Conservation (phyloP, 352 stramenopile genomes). For the Phytophthora kernoviae region DNA sequence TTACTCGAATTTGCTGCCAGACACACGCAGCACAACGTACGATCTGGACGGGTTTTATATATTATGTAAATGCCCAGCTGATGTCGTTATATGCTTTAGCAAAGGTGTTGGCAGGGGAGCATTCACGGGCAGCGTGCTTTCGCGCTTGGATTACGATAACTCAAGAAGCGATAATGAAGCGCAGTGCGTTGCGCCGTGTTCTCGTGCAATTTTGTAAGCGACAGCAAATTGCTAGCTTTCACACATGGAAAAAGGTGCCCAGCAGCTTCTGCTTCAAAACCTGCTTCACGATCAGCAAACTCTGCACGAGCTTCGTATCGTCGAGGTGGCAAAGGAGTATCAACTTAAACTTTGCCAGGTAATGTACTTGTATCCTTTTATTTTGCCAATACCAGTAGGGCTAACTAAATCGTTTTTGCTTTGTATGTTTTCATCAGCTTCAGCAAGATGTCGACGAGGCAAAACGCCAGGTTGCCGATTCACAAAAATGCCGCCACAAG, state of each 20-base stretch:
- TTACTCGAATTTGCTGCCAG: constrained; percentile 32
- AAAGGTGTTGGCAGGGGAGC: constrained; percentile 25
- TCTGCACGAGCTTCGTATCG: constrained; percentile 33
- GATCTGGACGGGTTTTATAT: constrained; percentile 1
- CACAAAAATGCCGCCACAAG: constrained; percentile 47
- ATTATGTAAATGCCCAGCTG: background rate
- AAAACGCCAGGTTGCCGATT: constrained; percentile 33
- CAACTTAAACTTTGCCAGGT: constrained; percentile 52
- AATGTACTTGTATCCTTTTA: background rate
- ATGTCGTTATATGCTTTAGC: constrained; percentile 21
- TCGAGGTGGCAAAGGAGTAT: constrained; percentile 40
- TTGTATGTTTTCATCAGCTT: constrained; percentile 24
- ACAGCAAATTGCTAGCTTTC: constrained; percentile 16
- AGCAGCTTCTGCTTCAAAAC: constrained; percentile 4
- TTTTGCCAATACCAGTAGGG: background rate
- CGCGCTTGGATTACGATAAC: constrained; percentile 29
- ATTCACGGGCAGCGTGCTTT: constrained; percentile 33
- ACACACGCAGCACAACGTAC: constrained; percentile 25
- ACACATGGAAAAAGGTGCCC: constrained; percentile 20
- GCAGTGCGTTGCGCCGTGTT: constrained; percentile 6
- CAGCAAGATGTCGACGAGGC: constrained; percentile 47
- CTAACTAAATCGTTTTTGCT: constrained; percentile 3
- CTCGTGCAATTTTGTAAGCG: constrained; percentile 22
- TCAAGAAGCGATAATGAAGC: constrained; percentile 2
- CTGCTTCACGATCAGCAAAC: constrained; percentile 37